A percentile compares a stretch with the other conserved stretches of the same genome.
Evolutionary conservation across 2,329 filamentous ascomycete species (phyloP).

Genomic region (Septoria linicola): DNA sequence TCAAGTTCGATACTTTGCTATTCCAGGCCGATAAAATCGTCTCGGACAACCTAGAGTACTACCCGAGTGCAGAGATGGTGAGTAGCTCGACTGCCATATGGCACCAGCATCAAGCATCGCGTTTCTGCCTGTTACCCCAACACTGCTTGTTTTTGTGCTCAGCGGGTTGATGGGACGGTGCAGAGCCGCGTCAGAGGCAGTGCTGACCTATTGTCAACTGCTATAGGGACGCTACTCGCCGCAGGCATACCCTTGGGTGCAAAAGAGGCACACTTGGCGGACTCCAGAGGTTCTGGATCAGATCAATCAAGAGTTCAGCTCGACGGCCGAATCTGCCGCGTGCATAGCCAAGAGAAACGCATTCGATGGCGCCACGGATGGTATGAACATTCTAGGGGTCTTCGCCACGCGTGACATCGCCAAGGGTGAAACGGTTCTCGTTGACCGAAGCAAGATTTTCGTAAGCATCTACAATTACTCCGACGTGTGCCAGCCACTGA

Average conservation of each 20-base stretch:
- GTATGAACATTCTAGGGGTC: conserved; percentile 30
- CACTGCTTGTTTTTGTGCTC: no score
- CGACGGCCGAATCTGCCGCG: neutral
- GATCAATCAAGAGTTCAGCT: conserved; percentile 24
- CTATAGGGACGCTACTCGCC: conserved; percentile 23
- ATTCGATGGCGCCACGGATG: conserved; percentile 22
- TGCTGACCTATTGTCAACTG: no score
- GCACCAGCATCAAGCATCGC: no score
- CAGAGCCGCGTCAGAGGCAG: no score
- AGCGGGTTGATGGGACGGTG: no score
- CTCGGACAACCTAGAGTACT: conserved; percentile 19
- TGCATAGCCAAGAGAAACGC: conserved; percentile 27
- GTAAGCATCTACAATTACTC: conserved; percentile 22
- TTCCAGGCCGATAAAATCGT: conserved; percentile 19
- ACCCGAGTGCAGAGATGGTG: conserved; percentile 8
- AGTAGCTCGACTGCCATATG: no score
- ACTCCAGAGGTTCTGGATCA: conserved; percentile 14
- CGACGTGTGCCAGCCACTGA: neutral
- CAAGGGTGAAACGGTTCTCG: conserved; percentile 21
- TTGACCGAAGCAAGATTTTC: conserved; percentile 30
- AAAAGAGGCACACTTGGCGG: conserved; percentile 15
- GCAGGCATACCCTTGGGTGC: conserved; percentile 34
- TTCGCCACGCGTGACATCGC: conserved; percentile 30
- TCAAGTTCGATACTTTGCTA: conserved; percentile 14
- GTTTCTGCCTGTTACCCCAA: no score